A percentile compares a stretch with the other conserved stretches of the same genome.
phyloP scores from a whole-genome alignment of 139 green algal genomes.

The Coccomyxa sp. region DNA sequence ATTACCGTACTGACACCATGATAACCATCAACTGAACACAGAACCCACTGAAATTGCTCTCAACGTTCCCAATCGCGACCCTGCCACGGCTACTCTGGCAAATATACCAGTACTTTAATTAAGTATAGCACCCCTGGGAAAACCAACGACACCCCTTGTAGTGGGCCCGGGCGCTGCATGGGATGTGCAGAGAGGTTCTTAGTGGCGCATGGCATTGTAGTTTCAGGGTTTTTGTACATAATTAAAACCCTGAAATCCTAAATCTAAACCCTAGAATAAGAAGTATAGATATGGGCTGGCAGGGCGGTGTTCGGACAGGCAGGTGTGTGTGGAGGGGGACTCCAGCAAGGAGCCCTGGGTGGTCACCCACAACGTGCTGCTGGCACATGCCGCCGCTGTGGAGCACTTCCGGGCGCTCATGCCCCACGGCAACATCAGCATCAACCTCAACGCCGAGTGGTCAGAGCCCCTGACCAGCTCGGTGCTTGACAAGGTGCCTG shows the following conservation, averaged over 20 bases:
- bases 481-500: conserved; percentile 1
- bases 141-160: too few species aligned
- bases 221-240: neutral
- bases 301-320: conserved; percentile 12
- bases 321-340: neutral
- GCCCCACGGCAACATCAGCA: conserved; percentile 30
- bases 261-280: neutral
- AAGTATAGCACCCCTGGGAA: too few species aligned
- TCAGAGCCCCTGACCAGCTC: conserved; percentile 11
- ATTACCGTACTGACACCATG: neutral
- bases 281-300: neutral
- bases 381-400: conserved; percentile 34
- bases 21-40: neutral
- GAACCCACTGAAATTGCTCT: neutral
- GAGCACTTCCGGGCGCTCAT: conserved; percentile 20
- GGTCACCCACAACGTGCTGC: conserved; percentile 37
- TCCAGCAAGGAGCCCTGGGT: conserved; percentile 23
- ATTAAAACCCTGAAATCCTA: neutral
- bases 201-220: too few species aligned
- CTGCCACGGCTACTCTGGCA: neutral
- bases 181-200: too few species aligned
- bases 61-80: too few species aligned
- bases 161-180: too few species aligned
- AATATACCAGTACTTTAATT: neutral
- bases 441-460: conserved; percentile 38